Base-by-base conservation (phyloP, 176 grass and related monocot genomes). In the Guadua angustifolia region DNA sequence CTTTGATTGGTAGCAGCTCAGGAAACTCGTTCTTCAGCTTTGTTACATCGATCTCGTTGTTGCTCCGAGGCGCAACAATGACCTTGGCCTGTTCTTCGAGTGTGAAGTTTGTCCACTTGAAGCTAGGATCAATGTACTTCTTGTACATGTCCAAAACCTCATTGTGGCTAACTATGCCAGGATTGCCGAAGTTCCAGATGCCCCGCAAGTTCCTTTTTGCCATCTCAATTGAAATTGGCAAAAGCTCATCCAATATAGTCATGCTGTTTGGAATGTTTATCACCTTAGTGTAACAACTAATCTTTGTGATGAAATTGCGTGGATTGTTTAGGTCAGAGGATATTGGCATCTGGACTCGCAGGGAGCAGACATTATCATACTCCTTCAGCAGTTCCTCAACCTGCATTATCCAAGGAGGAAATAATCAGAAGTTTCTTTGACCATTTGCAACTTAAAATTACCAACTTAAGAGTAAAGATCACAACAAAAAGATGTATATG, bases 161-260 rank as follows among this genome's bases (percentile, higher is more conserved):
- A 5, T 95, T 95, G 72, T 93, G 94, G 78, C 86, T 88, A 57
- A 95, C 77, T 9, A 87, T 91, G 0, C 94, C 94, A 49, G 94
- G 91, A 49, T 95, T 95, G 26, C 91, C 93, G 86, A 95, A 95
- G 77, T 95, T 95, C 73, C 87, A 95, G 82, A 93, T 95, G 57
- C 88, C 94, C 52, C 86, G 71, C 53, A 84, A 73, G 75, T 90
- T 88, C 44, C 91, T 85, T 69, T 93, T 93, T 47, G 94, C 94
- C 73, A 95, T 92, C 80, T 95, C 91, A 35, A 95, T 68, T 40
- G 94, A 93, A 57, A 95, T 88, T 6, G 94, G 94, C 68, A 95
- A 81, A 64, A 95, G 91, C 62, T 95, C 94, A 57, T 95, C 94
- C 52, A 95, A 84, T 51, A 95, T 74, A 3, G 94, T 95, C 94